Evolutionary conservation across 1,139 yeast genomes (phyloP).

Genomic region (Taphrina deformans): DNA sequence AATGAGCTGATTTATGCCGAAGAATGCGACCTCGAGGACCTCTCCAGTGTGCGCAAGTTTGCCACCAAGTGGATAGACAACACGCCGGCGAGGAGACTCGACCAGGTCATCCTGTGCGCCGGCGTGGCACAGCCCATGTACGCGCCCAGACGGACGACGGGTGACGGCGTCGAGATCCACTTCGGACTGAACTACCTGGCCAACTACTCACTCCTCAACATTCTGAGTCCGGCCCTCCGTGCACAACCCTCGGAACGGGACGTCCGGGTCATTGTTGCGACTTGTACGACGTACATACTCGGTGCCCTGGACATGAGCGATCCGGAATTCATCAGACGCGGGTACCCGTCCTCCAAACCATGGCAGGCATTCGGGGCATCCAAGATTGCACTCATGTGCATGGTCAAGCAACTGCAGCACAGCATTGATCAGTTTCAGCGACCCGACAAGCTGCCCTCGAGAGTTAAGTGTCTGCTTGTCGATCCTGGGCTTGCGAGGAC

Average conservation of each 20-base stretch:
- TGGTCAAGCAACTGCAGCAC: slow-evolving; percentile 73
- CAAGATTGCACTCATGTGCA: slow-evolving; percentile 70
- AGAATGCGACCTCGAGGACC: slow-evolving; percentile 73
- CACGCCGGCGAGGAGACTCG: slow-evolving; percentile 83
- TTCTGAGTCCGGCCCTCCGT: slow-evolving; percentile 75
- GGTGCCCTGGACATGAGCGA: slow-evolving; percentile 68
- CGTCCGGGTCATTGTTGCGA: slow-evolving; percentile 71
- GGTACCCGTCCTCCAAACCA: slow-evolving; percentile 64
- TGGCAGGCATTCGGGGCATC: slow-evolving; percentile 81
- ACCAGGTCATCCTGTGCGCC: slow-evolving; percentile 85
- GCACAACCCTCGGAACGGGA: slow-evolving; percentile 94
- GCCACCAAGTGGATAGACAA: slow-evolving; percentile 95
- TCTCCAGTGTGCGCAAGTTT: slow-evolving; percentile 78
- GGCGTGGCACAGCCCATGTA: slow-evolving; percentile 75
- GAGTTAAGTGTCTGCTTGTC: slow-evolving; percentile 70
- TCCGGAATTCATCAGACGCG: slow-evolving; percentile 61
- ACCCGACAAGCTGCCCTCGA: slow-evolving; percentile 64
- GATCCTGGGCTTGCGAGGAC: slow-evolving; percentile 93
- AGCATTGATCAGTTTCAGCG: slow-evolving; percentile 59
- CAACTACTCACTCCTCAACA: slow-evolving; percentile 74
- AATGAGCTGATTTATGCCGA: slow-evolving; percentile 84
- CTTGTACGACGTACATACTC: slow-evolving; percentile 74
- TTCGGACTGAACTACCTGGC: slow-evolving; percentile 78
- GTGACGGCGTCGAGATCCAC: slow-evolving; percentile 83
- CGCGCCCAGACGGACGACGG: slow-evolving; percentile 59